These are phyloP conservation scores for Fraxinus quadrangulata DNA, from an alignment of 257 asterid genomes.

Conservation along the genomic window DNA sequence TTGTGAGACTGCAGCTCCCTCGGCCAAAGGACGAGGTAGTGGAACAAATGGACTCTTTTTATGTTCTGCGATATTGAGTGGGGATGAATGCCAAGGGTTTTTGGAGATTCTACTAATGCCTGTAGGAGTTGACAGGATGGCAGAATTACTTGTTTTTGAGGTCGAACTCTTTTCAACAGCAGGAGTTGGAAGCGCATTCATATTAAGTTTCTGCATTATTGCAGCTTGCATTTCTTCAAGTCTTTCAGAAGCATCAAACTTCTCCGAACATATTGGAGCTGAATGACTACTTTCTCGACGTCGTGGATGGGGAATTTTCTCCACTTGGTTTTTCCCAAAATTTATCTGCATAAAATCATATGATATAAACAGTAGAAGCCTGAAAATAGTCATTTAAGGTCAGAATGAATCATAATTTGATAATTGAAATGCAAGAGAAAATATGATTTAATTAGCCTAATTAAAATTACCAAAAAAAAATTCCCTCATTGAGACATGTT, in stretches of 20 bases:
- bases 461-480: no score
- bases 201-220: conserved; percentile 51
- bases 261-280: conserved; percentile 84
- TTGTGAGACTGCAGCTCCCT: conserved; percentile 48
- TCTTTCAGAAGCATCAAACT: conserved; percentile 66
- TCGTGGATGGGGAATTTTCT: conserved; percentile 47
- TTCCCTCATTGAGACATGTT: not conserved
- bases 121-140: conserved; percentile 36
- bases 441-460: not conserved
- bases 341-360: conserved; percentile 34
- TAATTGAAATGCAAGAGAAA: not conserved
- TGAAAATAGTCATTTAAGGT: not conserved
- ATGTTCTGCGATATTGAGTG: conserved; percentile 59
- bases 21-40: conserved; percentile 66
- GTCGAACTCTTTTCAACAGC: conserved; percentile 68
- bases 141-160: conserved; percentile 33
- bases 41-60: conserved; percentile 60
- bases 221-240: conserved; percentile 53
- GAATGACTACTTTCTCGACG: conserved; percentile 63
- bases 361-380: not conserved
- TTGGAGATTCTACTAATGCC: conserved; percentile 43
- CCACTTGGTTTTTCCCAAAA: conserved; percentile 52
- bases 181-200: conserved; percentile 88
- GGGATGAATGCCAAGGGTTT: conserved; percentile 79
- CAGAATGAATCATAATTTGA: not conserved